Percentiles rank a stretch among this genome's conserved stretches.
Evolutionary conservation across 1,284 basidiomycete species (phyloP).

Genomic region (Melampsora medusae): DNA sequence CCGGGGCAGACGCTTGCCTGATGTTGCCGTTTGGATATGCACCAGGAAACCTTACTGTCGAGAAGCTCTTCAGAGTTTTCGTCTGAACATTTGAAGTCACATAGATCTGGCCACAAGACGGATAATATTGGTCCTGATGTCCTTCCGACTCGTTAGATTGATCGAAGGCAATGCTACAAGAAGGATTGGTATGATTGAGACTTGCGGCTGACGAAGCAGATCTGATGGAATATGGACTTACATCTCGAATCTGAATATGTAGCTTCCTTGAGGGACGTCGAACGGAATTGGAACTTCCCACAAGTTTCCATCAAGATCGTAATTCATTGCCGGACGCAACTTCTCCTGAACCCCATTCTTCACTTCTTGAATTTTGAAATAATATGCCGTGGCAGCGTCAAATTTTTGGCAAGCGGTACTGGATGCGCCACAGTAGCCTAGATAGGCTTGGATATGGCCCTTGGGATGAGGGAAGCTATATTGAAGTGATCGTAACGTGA

Average conservation of each 20-base stretch:
- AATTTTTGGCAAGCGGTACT: constrained; percentile 26
- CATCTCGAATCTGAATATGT: constrained; percentile 44
- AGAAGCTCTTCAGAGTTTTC: background rate
- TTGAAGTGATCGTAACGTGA: background rate
- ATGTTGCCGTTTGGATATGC: constrained; percentile 32
- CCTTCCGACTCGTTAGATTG: constrained; percentile 30
- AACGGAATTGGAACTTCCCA: constrained; percentile 35
- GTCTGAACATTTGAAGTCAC: constrained; percentile 6
- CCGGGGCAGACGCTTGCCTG: background rate
- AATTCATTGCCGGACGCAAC: constrained; percentile 3
- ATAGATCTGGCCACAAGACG: constrained; percentile 40
- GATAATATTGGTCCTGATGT: constrained; percentile 41
- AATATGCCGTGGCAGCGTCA: constrained; percentile 28
- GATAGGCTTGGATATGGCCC: constrained; percentile 12
- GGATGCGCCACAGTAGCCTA: constrained; percentile 27
- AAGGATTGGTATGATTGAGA: background rate
- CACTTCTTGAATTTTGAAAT: constrained; percentile 32
- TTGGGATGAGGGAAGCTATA: background rate
- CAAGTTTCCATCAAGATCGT: constrained; percentile 22
- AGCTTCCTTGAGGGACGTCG: constrained; percentile 27
- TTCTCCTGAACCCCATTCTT: constrained; percentile 21
- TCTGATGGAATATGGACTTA: background rate
- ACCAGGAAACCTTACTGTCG: constrained; percentile 6
- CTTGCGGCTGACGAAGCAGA: background rate
- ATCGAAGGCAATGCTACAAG: constrained; percentile 22